Base-by-base conservation (phyloP, 2,329 filamentous ascomycete genomes). In the Nothophaeocryptopus gaeumannii region DNA sequence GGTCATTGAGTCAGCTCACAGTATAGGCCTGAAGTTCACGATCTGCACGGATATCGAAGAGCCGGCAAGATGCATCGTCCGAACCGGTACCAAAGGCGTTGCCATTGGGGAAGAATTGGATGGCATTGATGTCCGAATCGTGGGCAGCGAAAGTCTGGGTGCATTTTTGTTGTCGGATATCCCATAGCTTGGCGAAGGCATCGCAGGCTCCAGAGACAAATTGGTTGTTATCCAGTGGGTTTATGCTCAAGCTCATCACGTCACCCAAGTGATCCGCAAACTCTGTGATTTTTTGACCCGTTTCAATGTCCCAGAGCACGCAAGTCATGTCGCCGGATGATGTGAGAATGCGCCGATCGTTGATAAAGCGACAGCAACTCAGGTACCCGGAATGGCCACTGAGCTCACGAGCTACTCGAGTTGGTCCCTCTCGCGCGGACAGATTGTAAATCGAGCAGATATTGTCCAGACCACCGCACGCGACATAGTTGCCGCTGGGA, bases 401-500 rank as follows among this genome's bases (percentile, higher is more conserved):
- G 41, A 99, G 80, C 74, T 99, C 93, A 60, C 92, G 85, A 58
- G 92, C 92, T 56, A 97, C 93, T 56, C 93, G 88, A 39, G 93
- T 97, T 8, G 93, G 93, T n/a, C 92, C 93, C 72, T 99, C 93
- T 64, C 92, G 83, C 58, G 93, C 90, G 58, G 95, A 96, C 56
- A 99, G 83, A 73, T 97, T 99, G 80, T 99, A 99, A 71, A 99
- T 96, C 65, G 92, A 97, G 80, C 93, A 97, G 69, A 99, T 97
- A 75, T 99, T 99, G 76, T 99, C 93, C 58, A 97, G 82, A 78
- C 93, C 93, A 81, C 93, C 93, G 70, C 93, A 99, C 49, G 93
- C 93, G 51, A 99, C 93, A 70, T 92, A 99, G 77, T 99, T 99
- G 49, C 93, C 93, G 68, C 90, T 96, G 10, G 93, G 93, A 54